Conservation (phyloP, 1,284 basidiomycete genomes). For the Cutaneotrichosporon cavernicola region DNA sequence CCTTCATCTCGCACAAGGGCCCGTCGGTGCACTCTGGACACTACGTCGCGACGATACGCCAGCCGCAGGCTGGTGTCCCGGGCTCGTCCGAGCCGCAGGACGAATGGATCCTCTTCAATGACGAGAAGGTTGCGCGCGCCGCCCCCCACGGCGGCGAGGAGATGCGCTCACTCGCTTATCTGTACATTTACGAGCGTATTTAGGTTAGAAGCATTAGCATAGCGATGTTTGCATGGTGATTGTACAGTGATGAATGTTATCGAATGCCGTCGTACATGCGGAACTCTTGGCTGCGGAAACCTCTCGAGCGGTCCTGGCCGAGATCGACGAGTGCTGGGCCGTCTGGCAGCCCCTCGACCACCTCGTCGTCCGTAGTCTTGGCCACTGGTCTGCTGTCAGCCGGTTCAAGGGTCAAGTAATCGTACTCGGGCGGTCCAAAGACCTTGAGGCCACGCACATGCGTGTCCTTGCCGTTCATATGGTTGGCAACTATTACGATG, state of each 20-base stretch:
- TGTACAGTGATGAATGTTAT: slow-evolving; percentile 8
- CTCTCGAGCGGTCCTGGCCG: slow-evolving; percentile 48
- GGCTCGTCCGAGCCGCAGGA: slow-evolving; percentile 49
- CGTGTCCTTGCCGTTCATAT: slow-evolving; percentile 98
- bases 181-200: slow-evolving; percentile 77
- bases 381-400: slow-evolving; percentile 62
- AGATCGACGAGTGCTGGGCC: slow-evolving; percentile 37
- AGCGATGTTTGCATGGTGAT: slow-evolving; percentile 8
- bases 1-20: slow-evolving; percentile 96
- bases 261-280: slow-evolving; percentile 76
- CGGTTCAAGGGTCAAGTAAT: slow-evolving; percentile 17
- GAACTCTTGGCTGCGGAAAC: slow-evolving; percentile 64
- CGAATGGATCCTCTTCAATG: slow-evolving; percentile 87
- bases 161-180: slow-evolving; percentile 77
- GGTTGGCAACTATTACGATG: slow-evolving; percentile 85
- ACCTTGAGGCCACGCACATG: slow-evolving; percentile 88
- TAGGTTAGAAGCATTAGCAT: slow-evolving; percentile 12
- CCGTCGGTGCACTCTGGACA: slow-evolving; percentile 92
- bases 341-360: slow-evolving; percentile 16
- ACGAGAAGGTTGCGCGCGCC: slow-evolving; percentile 90
- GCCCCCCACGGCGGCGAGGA: slow-evolving; percentile 60
- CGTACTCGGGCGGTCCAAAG: slow-evolving; percentile 78
- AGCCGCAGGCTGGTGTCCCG: slow-evolving; percentile 39
- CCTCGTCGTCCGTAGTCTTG: neutral
- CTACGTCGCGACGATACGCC: slow-evolving; percentile 59